Conservation (phyloP, 2,329 filamentous ascomycete genomes). For the Rhinocladiella similis region DNA sequence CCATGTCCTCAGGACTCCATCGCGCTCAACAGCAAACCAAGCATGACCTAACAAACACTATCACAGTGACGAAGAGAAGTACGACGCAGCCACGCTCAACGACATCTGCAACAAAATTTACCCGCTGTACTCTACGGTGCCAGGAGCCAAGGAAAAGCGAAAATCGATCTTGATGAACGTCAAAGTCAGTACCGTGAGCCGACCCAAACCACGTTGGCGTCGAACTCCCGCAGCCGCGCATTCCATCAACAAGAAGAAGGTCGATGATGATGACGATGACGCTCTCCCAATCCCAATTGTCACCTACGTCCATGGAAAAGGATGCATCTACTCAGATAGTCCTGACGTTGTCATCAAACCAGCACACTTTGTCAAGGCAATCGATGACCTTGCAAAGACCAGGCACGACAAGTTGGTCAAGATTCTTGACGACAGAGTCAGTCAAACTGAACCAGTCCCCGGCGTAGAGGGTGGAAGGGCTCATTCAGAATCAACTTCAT, state of each 20-base stretch:
- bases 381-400: slow-evolving; percentile 10
- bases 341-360: slow-evolving; percentile 14
- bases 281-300: slow-evolving; percentile 4
- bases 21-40: no score
- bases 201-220: no score
- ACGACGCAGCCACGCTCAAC: slow-evolving; percentile 6
- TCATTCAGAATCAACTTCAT: background rate
- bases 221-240: background rate
- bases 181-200: slow-evolving; percentile 6
- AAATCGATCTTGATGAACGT: slow-evolving; percentile 4
- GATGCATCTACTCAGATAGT: slow-evolving; percentile 8
- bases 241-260: background rate
- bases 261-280: background rate
- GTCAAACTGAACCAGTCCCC: background rate
- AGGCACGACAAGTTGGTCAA: slow-evolving; percentile 6
- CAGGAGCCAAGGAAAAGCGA: background rate
- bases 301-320: slow-evolving; percentile 14
- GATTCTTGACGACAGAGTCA: slow-evolving; percentile 4
- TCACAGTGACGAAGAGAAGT: background rate
- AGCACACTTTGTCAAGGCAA: background rate
- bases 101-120: slow-evolving; percentile 14
- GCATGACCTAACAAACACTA: no score
- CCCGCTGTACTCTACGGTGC: slow-evolving; percentile 12
- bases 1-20: no score
- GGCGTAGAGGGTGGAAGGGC: no score